phyloP scores from a whole-genome alignment of 768 basidiomycete genomes.

The Goffeauzyma gilvescens region DNA sequence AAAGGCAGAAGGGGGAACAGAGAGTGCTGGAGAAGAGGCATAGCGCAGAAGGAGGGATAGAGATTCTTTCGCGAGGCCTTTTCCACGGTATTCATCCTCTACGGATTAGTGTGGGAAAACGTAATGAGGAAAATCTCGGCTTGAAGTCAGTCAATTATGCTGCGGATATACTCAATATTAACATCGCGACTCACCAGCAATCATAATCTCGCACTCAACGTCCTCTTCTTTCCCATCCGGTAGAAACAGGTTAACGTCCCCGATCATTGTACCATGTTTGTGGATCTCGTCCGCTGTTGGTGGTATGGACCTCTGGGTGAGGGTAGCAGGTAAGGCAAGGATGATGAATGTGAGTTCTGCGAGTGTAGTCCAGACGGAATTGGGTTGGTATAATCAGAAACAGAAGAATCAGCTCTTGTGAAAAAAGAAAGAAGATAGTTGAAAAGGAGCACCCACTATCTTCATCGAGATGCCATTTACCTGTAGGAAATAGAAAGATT shows the following conservation, averaged over 20 bases:
- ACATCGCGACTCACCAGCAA: slow-evolving; percentile 51
- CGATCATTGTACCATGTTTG: slow-evolving; percentile 50
- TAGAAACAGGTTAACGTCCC: slow-evolving; percentile 81
- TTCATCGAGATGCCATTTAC: slow-evolving; percentile 65
- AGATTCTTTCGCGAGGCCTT: slow-evolving; percentile 34
- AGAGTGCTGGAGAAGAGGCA: slow-evolving; percentile 22
- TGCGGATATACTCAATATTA: too few species aligned
- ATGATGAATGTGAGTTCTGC: slow-evolving; percentile 78
- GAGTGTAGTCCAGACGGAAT: too few species aligned
- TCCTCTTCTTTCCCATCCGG: slow-evolving; percentile 44
- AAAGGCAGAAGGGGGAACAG: slow-evolving; percentile 36
- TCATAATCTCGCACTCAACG: slow-evolving; percentile 81
- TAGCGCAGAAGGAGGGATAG: slow-evolving; percentile 32
- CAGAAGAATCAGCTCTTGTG: too few species aligned
- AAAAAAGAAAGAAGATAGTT: background rate
- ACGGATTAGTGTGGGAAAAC: too few species aligned
- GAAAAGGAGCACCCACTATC: slow-evolving; percentile 42
- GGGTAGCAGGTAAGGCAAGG: slow-evolving; percentile 37
- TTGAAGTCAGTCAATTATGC: too few species aligned
- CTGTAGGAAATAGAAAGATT: slow-evolving; percentile 35
- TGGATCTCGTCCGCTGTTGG: slow-evolving; percentile 23
- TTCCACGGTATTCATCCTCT: slow-evolving; percentile 52
- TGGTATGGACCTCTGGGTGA: slow-evolving; percentile 10
- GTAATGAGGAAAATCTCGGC: too few species aligned
- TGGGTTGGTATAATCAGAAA: too few species aligned